Percentiles rank a stretch among this genome's conserved stretches.
These are phyloP conservation scores for Trametes polyzona DNA, from an alignment of 1,284 basidiomycete genomes.

Conservation along the genomic window DNA sequence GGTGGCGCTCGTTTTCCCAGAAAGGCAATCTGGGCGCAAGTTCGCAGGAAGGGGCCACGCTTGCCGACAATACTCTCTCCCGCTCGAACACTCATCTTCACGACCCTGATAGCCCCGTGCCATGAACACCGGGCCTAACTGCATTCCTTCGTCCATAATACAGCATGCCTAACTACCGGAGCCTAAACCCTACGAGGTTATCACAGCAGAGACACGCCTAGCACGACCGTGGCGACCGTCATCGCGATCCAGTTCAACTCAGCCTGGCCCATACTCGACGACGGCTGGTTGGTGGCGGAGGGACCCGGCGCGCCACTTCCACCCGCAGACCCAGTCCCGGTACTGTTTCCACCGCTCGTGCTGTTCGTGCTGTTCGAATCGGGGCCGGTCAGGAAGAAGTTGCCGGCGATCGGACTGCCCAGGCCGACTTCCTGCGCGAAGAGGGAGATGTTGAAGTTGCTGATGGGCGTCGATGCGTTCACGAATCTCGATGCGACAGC, in stretches of 20 bases:
- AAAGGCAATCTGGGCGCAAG: slow-evolving; percentile 7
- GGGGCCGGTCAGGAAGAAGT: slow-evolving; percentile 36
- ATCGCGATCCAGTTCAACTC: slow-evolving; percentile 4
- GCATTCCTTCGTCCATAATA: background rate
- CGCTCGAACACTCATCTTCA: background rate
- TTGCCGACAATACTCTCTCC: background rate
- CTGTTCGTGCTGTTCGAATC: slow-evolving; percentile 17
- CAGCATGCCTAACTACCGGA: background rate
- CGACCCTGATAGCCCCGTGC: background rate
- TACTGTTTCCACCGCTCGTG: slow-evolving; percentile 9
- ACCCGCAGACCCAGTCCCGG: background rate
- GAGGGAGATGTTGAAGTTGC: slow-evolving; percentile 36
- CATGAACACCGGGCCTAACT: background rate
- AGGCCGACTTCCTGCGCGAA: slow-evolving; percentile 34
- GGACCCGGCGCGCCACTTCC: slow-evolving; percentile 5
- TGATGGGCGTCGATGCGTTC: slow-evolving; percentile 29
- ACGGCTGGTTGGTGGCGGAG: background rate
- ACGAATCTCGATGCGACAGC: slow-evolving; percentile 22
- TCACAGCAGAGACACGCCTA: slow-evolving; percentile 14
- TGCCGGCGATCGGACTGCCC: slow-evolving; percentile 36
- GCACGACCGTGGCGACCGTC: background rate
- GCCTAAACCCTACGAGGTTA: too few relatives aligned
- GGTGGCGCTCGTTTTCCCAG: background rate
- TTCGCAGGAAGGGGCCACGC: slow-evolving; percentile 1
- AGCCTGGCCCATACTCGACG: slow-evolving; percentile 8